These are phyloP conservation scores for Phytophthora foliorum DNA, from an alignment of 352 stramenopile genomes.

Conservation along the genomic window DNA sequence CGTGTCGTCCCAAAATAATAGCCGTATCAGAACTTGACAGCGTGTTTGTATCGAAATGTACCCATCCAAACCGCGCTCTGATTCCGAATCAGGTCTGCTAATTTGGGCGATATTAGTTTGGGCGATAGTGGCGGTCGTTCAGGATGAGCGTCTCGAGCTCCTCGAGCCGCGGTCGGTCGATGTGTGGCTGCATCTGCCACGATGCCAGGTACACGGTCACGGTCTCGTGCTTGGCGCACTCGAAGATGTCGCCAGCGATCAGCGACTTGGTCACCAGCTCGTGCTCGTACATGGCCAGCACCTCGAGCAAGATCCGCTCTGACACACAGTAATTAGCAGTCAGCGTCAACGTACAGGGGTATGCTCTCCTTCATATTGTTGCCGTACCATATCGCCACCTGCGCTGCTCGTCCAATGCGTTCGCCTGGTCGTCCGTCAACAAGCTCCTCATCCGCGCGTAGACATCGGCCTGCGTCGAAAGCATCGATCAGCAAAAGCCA, in stretches of 20 bases:
- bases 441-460: slow-evolving; percentile 57
- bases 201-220: slow-evolving; percentile 83
- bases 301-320: slow-evolving; percentile 72
- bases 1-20: slow-evolving; percentile 14
- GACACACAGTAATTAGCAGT: slow-evolving; percentile 5
- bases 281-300: slow-evolving; percentile 81
- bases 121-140: slow-evolving; percentile 66
- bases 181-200: slow-evolving; percentile 90
- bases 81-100: slow-evolving; percentile 25
- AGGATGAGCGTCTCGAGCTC: slow-evolving; percentile 73
- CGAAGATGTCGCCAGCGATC: slow-evolving; percentile 74
- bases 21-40: slow-evolving; percentile 30
- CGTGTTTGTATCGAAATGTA: slow-evolving; percentile 27
- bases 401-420: slow-evolving; percentile 36
- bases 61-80: slow-evolving; percentile 21
- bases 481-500: slow-evolving; percentile 4
- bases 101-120: neutral
- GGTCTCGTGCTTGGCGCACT: slow-evolving; percentile 72
- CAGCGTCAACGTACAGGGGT: slow-evolving; percentile 16
- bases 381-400: slow-evolving; percentile 62
- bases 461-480: slow-evolving; percentile 40
- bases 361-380: neutral
- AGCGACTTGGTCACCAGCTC: slow-evolving; percentile 85
- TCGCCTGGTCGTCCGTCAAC: slow-evolving; percentile 34
- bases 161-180: slow-evolving; percentile 69